Evolutionary conservation across 1,139 yeast species (phyloP), one percentile per base, ranked within the genome.

Genomic region (Arxiozyma heterogenica): DNA sequence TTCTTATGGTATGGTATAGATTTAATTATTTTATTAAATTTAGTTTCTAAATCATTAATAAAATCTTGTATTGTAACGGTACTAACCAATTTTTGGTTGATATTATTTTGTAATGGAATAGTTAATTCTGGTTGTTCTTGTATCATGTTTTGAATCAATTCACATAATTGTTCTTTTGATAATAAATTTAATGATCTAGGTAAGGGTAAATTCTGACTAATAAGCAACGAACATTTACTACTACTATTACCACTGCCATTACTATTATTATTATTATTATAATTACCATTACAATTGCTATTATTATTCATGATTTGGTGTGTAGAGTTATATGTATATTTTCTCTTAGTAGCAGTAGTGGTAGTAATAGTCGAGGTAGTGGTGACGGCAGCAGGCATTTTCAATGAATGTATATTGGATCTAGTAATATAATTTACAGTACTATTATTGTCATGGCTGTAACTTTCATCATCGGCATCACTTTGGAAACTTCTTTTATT

Each of bases 181-280:
- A 68, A 59, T 47, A 67, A 53, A 54, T 68, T 70, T 27, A 68
- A 49, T 34, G 66, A 63, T 44, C 71, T 57, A 18, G 61, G 56
- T 21, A 67, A 50, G 4, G 71, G 71, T 47, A 68, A 53, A 1
- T 65, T 57, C 53, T 67, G 71, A 6, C 71, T 68, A 51, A 60
- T 63, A 30, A 67, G 64, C 4, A 43, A 23, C 11, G 49, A 38
- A 8, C 8, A 20, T n/a, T 55, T 53, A n/a, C 57, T 52, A 15
- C 56, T 41, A 12, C 11, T 7, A 7, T 8, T 27, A 27, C 30
- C 8, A 11, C 30, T 27, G 9, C 54, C 39, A 27, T 54, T 51
- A 15, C 59, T 51, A 45, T 58, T 60, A 45, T 55, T 57, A 51
- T 59, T 59, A 30, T 54, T 51, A 22, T 20, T 25, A 12, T n/a